Evolutionary conservation across 1,284 basidiomycete species (phyloP), one percentile per base, ranked within the genome.

Genomic region (Malassezia vespertilionis): DNA sequence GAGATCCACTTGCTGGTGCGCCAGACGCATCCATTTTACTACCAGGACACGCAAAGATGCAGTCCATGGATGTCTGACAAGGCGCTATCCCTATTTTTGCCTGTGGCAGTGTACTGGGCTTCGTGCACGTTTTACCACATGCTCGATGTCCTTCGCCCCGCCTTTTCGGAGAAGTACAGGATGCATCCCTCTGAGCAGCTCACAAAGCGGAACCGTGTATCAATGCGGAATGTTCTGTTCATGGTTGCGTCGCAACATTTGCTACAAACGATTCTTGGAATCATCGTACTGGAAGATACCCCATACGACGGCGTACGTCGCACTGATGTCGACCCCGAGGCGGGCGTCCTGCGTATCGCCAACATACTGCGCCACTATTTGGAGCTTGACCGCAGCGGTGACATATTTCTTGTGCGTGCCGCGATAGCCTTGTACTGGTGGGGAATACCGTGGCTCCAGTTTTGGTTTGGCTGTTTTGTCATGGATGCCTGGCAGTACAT

Each of bases 401-500:
- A 74, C 15, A 57, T 52, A 6, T 60, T 78, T 23, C 80, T 84
- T 10, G 75, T 76, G 5, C 71, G 74, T 8, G 49, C 80, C 12
- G 78, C 82, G 17, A 79, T 83, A 68, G 80, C 78, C 69, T 59
- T 82, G 15, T 97, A 97, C 72, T 99, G 93, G 93, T 97, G 90
- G 88, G 82, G 76, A 15, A 81, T 91, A 9, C 93, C 93, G 0
- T 62, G 73, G 3, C 64, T 77, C 2, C 89, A 90, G 73, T 76
- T 93, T 46, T 62, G 85, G 11, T 75, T 80, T 34, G 88, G 86
- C 21, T 84, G 90, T 75, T 85, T 93, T 71, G 72, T 91, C 53
- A 84, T 97, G 66, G 91, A 99, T 74, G 89, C 90, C 26, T 96
- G 89, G 89, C 89, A 99, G 73, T 99, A 97, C 74, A 87, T 87